Conservation (phyloP, 2,329 filamentous ascomycete genomes). For the Alternaria gaisen region DNA sequence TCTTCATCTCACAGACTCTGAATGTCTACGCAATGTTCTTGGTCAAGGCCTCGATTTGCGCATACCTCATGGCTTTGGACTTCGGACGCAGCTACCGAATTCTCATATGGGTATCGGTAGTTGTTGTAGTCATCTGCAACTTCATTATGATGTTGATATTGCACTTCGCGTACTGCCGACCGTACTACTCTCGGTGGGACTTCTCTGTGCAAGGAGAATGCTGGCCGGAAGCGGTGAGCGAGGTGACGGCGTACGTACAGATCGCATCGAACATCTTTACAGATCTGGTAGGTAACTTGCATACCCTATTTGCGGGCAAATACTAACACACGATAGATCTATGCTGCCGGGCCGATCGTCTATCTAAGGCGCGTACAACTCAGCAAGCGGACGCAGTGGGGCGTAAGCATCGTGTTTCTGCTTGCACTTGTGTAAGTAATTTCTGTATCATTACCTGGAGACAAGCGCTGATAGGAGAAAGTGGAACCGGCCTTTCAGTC, state of each 20-base stretch:
- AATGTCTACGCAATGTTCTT: constrained; percentile 28
- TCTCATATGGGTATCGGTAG: constrained; percentile 19
- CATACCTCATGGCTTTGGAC: constrained; percentile 24
- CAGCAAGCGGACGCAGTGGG: constrained; percentile 19
- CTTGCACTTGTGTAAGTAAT: constrained; percentile 19
- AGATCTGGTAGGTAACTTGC: constrained; percentile 13
- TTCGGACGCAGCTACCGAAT: constrained; percentile 20
- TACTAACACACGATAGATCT: constrained; percentile 9
- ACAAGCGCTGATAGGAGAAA: background rate
- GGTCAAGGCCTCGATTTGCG: constrained; percentile 24
- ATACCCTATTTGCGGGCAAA: too few species aligned
- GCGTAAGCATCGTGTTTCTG: constrained; percentile 20
- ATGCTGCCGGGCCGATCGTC: constrained; percentile 20
- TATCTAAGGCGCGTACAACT: constrained; percentile 17
- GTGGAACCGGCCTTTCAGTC: constrained; percentile 13
- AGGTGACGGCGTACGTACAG: constrained; percentile 16
- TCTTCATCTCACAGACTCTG: constrained; percentile 15
- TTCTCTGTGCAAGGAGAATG: constrained; percentile 13
- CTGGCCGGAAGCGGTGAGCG: constrained; percentile 12
- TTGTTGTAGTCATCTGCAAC: constrained; percentile 9
- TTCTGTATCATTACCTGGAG: background rate
- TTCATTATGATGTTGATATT: constrained; percentile 12
- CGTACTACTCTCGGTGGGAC: constrained; percentile 14
- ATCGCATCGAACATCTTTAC: constrained; percentile 20
- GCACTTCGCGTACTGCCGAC: constrained; percentile 11